Evolutionary conservation across 2,329 filamentous ascomycete species (phyloP).

Genomic region (Domatiomyces catenatus): DNA sequence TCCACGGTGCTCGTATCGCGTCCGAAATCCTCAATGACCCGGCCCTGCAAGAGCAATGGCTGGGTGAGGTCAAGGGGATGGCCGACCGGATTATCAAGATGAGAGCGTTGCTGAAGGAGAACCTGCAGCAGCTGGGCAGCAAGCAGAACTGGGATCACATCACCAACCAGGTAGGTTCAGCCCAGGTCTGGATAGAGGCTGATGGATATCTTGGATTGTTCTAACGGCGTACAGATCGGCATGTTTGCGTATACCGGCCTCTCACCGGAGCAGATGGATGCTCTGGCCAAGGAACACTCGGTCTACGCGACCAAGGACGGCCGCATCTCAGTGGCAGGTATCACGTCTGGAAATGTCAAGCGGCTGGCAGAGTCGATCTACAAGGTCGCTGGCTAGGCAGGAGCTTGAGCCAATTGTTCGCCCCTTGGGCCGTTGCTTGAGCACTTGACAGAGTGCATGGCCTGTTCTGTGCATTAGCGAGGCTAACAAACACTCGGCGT

Average conservation of each 20-base stretch:
- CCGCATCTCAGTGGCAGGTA: conserved; percentile 36
- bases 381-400: conserved; percentile 34
- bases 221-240: conserved; percentile 48
- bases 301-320: conserved; percentile 83
- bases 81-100: conserved; percentile 98
- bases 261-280: conserved; percentile 78
- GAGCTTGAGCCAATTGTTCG: neutral
- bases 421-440: neutral
- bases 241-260: conserved; percentile 99
- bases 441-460: neutral
- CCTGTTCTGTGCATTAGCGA: neutral
- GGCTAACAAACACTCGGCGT: neutral
- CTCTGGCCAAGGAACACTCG: conserved; percentile 83
- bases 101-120: conserved; percentile 83
- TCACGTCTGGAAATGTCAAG: conserved; percentile 35
- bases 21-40: conserved; percentile 79
- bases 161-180: conserved; percentile 52
- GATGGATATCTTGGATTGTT: neutral
- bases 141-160: conserved; percentile 99
- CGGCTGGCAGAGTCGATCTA: conserved; percentile 36
- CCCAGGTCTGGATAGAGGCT: neutral
- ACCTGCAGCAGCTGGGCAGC: conserved; percentile 86
- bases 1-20: conserved; percentile 90
- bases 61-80: conserved; percentile 94
- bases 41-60: conserved; percentile 80